Evolutionary conservation across 2,329 filamentous ascomycete species (phyloP), one percentile per base, ranked within the genome.

Genomic region (Fusarium nygamai): DNA sequence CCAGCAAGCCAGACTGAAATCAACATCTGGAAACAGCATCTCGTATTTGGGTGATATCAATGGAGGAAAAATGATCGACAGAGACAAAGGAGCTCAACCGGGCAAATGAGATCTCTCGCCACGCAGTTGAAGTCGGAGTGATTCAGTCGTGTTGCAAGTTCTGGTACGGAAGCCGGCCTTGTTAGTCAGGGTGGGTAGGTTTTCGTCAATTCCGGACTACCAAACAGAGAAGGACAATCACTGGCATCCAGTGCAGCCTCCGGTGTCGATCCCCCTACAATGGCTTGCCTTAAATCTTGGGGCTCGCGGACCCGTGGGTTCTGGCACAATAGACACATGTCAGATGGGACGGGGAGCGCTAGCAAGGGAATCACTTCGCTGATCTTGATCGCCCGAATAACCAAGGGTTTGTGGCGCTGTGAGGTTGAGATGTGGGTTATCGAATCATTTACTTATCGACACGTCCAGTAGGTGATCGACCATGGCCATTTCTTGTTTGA

Each of bases 241-340:
- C 59, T 64, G 33, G 54, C 74, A 57, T 57, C 68, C 64, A 60
- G 69, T 62, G 46, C 66, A 73, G 74, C 68, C 61, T 73, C 67
- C n/a, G 38, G 39, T 69, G 71, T 64, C 66, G 77, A 79, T 78
- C 76, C 62, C 64, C 72, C 59, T 67, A 64, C 57, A 53, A 73
- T 72, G 58, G 64, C 62, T 73, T 75, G 72, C 53, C 63, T 77
- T 72, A 60, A 77, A 72, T 77, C 67, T 71, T 72, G 65, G 72
- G 71, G 63, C 69, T 74, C 65, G 67, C 71, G 69, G 72, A 69
- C 69, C 72, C 69, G 74, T 77, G 71, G 73, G 71, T 76, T 77
- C 68, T 78, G 74, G 73, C 64, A 70, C 73, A 73, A 79, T 72
- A 74, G 59, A 61, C 74, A 79, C 76, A 78, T 78, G 73, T 61